phyloP scores from a whole-genome alignment of 768 basidiomycete species.

The Austroboletus eburneus region DNA sequence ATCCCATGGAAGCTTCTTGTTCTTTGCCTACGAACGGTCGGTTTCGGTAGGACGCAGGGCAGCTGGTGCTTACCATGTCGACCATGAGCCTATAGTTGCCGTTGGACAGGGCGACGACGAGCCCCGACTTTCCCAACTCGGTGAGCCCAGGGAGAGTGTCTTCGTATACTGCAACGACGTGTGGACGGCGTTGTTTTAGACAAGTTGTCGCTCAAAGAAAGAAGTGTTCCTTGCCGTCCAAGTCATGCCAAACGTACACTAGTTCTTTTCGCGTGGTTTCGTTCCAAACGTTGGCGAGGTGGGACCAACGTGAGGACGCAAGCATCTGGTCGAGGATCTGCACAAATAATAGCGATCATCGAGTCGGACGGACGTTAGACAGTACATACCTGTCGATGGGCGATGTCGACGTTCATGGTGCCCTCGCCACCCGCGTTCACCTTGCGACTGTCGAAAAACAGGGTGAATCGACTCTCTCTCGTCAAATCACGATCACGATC shows the following conservation, averaged over 20 bases:
- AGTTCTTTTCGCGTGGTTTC: constrained; percentile 41
- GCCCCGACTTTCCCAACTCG: constrained; percentile 45
- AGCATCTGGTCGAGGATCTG: constrained; percentile 61
- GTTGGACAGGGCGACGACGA: constrained; percentile 58
- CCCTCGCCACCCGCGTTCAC: constrained; percentile 46
- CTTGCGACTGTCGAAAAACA: constrained; percentile 29
- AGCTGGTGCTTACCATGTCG: constrained; percentile 55
- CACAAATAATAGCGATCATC: neutral
- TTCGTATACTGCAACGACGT: constrained; percentile 46
- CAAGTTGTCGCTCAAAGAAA: too few relatives aligned
- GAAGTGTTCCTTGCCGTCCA: constrained; percentile 38
- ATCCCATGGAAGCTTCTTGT: constrained; percentile 62
- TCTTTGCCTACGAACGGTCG: constrained; percentile 47
- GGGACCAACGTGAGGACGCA: constrained; percentile 43
- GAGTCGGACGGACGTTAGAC: too few relatives aligned
- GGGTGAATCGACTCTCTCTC: neutral
- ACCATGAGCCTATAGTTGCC: constrained; percentile 58
- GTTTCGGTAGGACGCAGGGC: too few relatives aligned
- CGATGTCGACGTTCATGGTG: constrained; percentile 47
- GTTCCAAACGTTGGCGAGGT: constrained; percentile 43
- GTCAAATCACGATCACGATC: too few relatives aligned
- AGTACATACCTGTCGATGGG: constrained; percentile 49
- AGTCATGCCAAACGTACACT: constrained; percentile 56
- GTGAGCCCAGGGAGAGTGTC: constrained; percentile 48
- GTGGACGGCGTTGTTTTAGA: too few relatives aligned